A percentile compares a stretch with the other conserved stretches of the same genome.
These are phyloP conservation scores for Populus hybrid DNA, from an alignment of 441 rosid species.

Conservation along the genomic window DNA sequence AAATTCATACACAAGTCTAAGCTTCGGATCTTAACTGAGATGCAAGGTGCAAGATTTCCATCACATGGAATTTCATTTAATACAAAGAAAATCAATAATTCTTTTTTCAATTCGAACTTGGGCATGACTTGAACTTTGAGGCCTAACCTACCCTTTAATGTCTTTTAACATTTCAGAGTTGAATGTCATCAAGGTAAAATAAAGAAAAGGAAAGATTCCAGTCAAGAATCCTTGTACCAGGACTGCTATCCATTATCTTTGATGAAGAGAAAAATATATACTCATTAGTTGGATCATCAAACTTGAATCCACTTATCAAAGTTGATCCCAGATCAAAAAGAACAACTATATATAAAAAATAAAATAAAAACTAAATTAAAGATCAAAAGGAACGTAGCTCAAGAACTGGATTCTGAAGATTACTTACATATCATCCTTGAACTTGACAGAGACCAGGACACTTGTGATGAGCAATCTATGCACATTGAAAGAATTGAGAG, in stretches of 20 bases:
- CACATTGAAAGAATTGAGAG: conserved; percentile 64
- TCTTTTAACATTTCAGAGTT: neutral
- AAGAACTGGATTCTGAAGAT: neutral
- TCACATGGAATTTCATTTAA: too few relatives aligned
- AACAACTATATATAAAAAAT: too few relatives aligned
- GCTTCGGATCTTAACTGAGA: neutral
- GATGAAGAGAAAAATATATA: neutral
- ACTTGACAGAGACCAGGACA: conserved; percentile 78
- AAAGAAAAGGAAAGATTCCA: neutral
- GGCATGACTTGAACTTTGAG: too few relatives aligned
- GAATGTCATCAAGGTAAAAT: neutral
- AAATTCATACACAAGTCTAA: too few relatives aligned
- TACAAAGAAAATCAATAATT: too few relatives aligned
- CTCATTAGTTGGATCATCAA: neutral
- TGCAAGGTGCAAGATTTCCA: too few relatives aligned
- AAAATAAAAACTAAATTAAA: too few relatives aligned
- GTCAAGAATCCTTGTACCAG: neutral
- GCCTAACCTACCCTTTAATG: neutral
- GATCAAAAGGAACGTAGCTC: neutral
- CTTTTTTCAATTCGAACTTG: too few relatives aligned
- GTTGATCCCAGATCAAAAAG: too few relatives aligned
- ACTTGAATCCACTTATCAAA: neutral
- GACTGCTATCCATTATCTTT: neutral
- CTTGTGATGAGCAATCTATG: conserved; percentile 84
- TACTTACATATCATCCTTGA: conserved; percentile 94